Base-by-base conservation (phyloP, 225 moss, liverwort and hornwort species). In the Bryum argenteum region DNA sequence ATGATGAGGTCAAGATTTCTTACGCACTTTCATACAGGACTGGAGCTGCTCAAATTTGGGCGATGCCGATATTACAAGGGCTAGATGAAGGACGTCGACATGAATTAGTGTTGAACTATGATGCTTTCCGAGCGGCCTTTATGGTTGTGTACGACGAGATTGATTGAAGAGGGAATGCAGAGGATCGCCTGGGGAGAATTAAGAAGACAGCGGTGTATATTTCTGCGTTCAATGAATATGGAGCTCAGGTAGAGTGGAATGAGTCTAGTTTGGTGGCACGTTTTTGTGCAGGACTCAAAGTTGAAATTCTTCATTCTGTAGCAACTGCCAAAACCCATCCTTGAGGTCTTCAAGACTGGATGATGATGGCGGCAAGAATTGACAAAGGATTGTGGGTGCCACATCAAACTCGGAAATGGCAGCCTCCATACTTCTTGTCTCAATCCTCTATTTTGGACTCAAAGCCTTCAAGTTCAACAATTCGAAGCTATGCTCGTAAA, bases 161-260 rank as follows among this genome's bases (percentile, higher is more conserved):
- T 1, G 62, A 40, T 3, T 7, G 3, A 1, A 0, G 19, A 1
- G 11, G 2, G 11, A 8, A 10, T 1, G 0, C 6, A 0, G 12
- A 23, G 5, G 28, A 66, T 51, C 0, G 7, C 2, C 0, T 66
- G 2, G 6, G 11, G 26, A 65, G 26, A 26, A 26, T 26, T 26
- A 26, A 26, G 26, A 2, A 26, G 4, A 26, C 26, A 48, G 48
- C 48, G 17, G 17, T 12, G 1, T 48, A 48, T 17, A 48, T 48
- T 48, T 48, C 48, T 11, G 13, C 11, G 48, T 48, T 48, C 11
- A 48, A 48, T 2, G 2, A 48, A 48, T 48, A 48, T 48, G 48
- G 11, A 13, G 11, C 48, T 11, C 48, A 48, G 1, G 9, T 48
- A 17, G 48, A 48, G 1, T 48, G 48, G 48, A 48, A 48, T 17